These are phyloP conservation scores for Populus hybrid DNA, from an alignment of 441 rosid species.

Conservation along the genomic window DNA sequence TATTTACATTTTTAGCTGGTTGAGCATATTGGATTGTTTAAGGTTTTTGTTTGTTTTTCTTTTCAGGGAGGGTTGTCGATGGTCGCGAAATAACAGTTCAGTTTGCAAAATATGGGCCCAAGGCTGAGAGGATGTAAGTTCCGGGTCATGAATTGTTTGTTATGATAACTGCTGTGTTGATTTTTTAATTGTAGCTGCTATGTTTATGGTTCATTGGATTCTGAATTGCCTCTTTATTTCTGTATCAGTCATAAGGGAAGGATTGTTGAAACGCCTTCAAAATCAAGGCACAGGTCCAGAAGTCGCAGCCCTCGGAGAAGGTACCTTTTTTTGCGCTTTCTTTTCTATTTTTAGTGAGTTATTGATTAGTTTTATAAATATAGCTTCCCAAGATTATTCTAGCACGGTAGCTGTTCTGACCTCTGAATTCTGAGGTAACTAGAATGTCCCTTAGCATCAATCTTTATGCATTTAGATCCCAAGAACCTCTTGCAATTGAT, in stretches of 20 bases:
- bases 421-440: neutral
- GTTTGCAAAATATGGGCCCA: constrained; percentile 73
- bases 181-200: neutral
- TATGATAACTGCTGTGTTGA: neutral
- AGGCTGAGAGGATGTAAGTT: constrained; percentile 69
- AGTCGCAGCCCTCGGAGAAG: constrained; percentile 61
- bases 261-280: constrained; percentile 42
- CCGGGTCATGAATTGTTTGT: neutral
- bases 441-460: neutral
- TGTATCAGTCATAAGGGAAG: constrained; percentile 49
- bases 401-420: neutral
- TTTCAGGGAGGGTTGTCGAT: constrained; percentile 60
- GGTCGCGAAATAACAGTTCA: constrained; percentile 74
- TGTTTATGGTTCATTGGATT: neutral
- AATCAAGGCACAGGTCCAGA: constrained; percentile 43
- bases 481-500: neutral
- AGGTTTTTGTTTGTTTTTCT: neutral
- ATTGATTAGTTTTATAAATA: neutral
- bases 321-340: constrained; percentile 10
- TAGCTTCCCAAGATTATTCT: neutral
- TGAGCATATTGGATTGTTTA: neutral
- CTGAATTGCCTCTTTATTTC: neutral
- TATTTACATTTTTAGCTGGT: neutral
- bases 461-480: neutral
- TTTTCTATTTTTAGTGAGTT: neutral